These are phyloP conservation scores for Tylopilus sp. DNA, from an alignment of 768 basidiomycete genomes.

Conservation along the genomic window DNA sequence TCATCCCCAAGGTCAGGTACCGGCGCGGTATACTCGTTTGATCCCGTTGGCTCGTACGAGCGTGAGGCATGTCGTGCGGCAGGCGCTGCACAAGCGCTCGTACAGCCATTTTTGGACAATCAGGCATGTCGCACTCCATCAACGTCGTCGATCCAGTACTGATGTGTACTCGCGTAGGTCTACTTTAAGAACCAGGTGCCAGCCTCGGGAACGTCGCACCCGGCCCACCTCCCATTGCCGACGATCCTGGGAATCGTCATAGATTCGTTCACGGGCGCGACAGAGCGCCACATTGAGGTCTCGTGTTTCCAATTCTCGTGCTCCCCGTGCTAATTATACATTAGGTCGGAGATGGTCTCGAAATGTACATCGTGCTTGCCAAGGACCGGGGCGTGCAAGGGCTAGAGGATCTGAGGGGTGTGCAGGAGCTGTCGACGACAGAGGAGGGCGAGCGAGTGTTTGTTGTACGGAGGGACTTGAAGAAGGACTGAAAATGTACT, in stretches of 20 bases:
- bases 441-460: slow-evolving; percentile 73
- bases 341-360: slow-evolving; percentile 93
- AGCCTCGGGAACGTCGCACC: slow-evolving; percentile 68
- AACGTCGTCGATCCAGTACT: slow-evolving; percentile 43
- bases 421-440: slow-evolving; percentile 60
- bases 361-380: slow-evolving; percentile 84
- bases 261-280: slow-evolving; percentile 95
- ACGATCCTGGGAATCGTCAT: slow-evolving; percentile 85
- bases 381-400: slow-evolving; percentile 60
- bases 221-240: slow-evolving; percentile 74
- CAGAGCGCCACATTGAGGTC: slow-evolving; percentile 97
- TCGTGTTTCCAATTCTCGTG: slow-evolving; percentile 17
- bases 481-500: slow-evolving; percentile 60
- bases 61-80: slow-evolving; percentile 95
- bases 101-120: slow-evolving; percentile 98
- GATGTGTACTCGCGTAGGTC: slow-evolving; percentile 61
- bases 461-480: slow-evolving; percentile 71
- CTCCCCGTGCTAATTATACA: slow-evolving; percentile 1
- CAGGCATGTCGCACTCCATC: slow-evolving; percentile 59
- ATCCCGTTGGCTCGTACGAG: slow-evolving; percentile 98
- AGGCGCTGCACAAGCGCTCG: slow-evolving; percentile 88
- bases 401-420: slow-evolving; percentile 50
- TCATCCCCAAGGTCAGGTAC: slow-evolving; percentile 52
- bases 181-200: slow-evolving; percentile 96
- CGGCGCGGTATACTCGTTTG: slow-evolving; percentile 99